Percentiles rank a stretch among this genome's conserved stretches.
Evolutionary conservation across 2,329 filamentous ascomycete genomes (phyloP).

Genomic region (Cordyceps cateniannulata): DNA sequence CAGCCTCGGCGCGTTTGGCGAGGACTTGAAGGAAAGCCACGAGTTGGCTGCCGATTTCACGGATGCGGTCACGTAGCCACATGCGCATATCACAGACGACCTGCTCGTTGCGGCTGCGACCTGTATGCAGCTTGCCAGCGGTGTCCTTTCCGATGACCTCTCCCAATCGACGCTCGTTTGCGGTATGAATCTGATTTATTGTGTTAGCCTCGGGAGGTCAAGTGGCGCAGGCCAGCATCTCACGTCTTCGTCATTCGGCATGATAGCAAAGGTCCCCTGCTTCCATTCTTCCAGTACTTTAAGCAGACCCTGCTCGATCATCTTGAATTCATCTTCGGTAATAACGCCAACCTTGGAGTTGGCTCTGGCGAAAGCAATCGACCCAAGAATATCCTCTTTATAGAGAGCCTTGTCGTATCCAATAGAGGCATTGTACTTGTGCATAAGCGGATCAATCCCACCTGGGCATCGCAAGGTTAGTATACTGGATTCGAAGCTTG

Average conservation of each 20-base stretch:
- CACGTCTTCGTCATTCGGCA: slow-evolving; percentile 49
- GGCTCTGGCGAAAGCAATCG: slow-evolving; percentile 74
- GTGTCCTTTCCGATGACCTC: slow-evolving; percentile 83
- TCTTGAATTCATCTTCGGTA: slow-evolving; percentile 62
- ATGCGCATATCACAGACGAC: slow-evolving; percentile 85
- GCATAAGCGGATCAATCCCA: slow-evolving; percentile 79
- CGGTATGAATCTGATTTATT: slow-evolving; percentile 47
- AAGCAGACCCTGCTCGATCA: slow-evolving; percentile 67
- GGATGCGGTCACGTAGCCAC: slow-evolving; percentile 74
- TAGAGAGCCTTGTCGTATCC: slow-evolving; percentile 74
- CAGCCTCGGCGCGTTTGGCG: slow-evolving; percentile 61
- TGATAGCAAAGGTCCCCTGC: slow-evolving; percentile 42
- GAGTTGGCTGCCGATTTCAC: slow-evolving; percentile 61
- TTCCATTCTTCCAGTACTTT: slow-evolving; percentile 51
- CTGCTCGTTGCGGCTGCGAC: slow-evolving; percentile 84
- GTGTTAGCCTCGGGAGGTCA: slow-evolving; percentile 16
- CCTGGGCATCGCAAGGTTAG: slow-evolving; percentile 41
- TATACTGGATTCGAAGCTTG: slow-evolving; percentile 21
- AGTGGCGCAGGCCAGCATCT: slow-evolving; percentile 14
- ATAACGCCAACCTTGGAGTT: slow-evolving; percentile 76
- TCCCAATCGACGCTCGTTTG: slow-evolving; percentile 65
- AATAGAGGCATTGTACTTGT: slow-evolving; percentile 73
- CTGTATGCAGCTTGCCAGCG: slow-evolving; percentile 84
- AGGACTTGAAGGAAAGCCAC: slow-evolving; percentile 64
- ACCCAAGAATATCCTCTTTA: slow-evolving; percentile 73